Evolutionary conservation across 1,139 yeast species (phyloP).

Genomic region (Blastobotrys persicus): DNA sequence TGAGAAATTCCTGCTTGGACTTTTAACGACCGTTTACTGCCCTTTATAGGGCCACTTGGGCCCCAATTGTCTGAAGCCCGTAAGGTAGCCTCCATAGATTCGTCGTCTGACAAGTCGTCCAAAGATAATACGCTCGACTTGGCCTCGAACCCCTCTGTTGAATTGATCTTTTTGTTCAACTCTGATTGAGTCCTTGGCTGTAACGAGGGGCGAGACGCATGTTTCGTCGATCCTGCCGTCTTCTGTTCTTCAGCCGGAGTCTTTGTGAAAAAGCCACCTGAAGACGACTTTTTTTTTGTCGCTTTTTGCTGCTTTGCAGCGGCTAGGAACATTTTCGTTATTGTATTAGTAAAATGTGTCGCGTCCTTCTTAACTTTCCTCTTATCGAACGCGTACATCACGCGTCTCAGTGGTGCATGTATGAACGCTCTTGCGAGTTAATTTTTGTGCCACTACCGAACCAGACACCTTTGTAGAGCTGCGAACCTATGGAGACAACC

Average conservation of each 20-base stretch:
- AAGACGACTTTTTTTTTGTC: not conserved
- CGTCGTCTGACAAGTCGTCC: slow-evolving; percentile 11
- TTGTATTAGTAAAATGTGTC: not conserved
- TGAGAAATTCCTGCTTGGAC: not conserved
- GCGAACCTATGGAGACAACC: too few species aligned
- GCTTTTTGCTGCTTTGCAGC: not conserved
- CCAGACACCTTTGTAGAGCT: too few species aligned
- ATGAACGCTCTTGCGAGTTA: too few species aligned
- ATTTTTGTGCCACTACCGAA: too few species aligned
- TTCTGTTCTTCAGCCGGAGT: not conserved
- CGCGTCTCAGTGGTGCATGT: too few species aligned
- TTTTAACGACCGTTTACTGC: not conserved
- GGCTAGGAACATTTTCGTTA: slow-evolving; percentile 2
- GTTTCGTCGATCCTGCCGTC: not conserved
- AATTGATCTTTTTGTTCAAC: slow-evolving; percentile 1
- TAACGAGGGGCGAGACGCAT: not conserved
- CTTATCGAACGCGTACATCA: too few species aligned
- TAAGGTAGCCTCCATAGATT: slow-evolving; percentile 7
- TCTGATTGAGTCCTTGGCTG: not conserved
- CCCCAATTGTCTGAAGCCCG: slow-evolving; percentile 6
- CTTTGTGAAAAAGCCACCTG: not conserved
- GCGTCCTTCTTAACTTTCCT: too few species aligned
- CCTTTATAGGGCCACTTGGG: too few species aligned
- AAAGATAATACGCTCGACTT: slow-evolving; percentile 3
- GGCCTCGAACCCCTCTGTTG: slow-evolving; percentile 6